Evolutionary conservation across 2,329 filamentous ascomycete species (phyloP), one percentile per base, ranked within the genome.

Genomic region (Colletotrichum brevisporum): DNA sequence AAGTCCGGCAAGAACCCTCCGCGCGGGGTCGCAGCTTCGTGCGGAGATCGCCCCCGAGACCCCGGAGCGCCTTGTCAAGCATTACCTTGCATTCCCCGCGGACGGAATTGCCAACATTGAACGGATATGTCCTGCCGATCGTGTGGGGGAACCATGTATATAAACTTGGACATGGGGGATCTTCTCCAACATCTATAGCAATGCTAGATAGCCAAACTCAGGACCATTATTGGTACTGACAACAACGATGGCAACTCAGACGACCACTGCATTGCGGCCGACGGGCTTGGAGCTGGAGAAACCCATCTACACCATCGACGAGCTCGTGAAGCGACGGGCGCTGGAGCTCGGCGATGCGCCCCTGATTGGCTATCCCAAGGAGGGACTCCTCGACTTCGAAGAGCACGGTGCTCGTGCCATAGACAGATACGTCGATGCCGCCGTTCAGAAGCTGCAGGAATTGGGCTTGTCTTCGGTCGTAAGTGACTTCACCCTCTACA

Each of bases 61-160:
- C 43, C 56, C 56, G 56, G 27, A 39, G 24, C 15, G 15, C 16
- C 8, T 18, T 36, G 54, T 36, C 54, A 57, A 47, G 55, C 55
- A 57, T 50, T n/a, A 24, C 56, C 56, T 50, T 50, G 56, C 27
- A 39, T 59, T 43, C 55, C 41, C 10, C 56, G 56, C n/a, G n/a
- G 43, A 59, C 56, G 56, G 56, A 59, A 48, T 59, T 59, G 56
- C 31, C 56, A 48, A 59, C 21, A 24, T 24, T 24, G 21, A 24
- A 24, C 56, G 56, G 56, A 59, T 48, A 59, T 43, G 56, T 59
- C 16, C n/a, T 21, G 56, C 56, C 26, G 56, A 59, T 21, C 26
- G 26, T 24, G 45, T 59, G 56, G 21, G 21, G 53, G 56, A 21
- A 6, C 31, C 43, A 36, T 48, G 26, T 59, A 50, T n/a, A 59